Base-by-base conservation (phyloP, 805 yeast species). In the Wickerhamomyces canadensis region DNA sequence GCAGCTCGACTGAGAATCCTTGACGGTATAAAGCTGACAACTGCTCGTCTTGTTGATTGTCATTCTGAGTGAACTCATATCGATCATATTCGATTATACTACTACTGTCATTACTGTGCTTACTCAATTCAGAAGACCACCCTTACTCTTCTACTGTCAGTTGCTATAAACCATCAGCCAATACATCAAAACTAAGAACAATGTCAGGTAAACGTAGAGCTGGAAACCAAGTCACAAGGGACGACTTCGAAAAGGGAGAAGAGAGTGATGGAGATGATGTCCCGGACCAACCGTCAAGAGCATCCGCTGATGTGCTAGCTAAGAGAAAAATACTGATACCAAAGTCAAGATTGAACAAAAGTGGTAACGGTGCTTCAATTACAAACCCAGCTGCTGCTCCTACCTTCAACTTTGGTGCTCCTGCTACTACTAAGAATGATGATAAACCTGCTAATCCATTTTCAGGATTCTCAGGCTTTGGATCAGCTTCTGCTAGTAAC, bases 181-280 rank as follows among this genome's bases (percentile, higher is more conserved):
- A n/a, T n/a, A n/a, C n/a, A n/a, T n/a, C n/a, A n/a, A n/a, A n/a
- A n/a, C n/a, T n/a, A n/a, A n/a, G n/a, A n/a, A 24, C 10, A 23
- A 78, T 77, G 84, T 70, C 80, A 19, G 64, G 62, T 3, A 86
- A 86, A 58, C 72, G 96, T 61, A 62, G 70, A 38, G 87, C 88
- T 16, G 73, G 67, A 35, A 59, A 66, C 16, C 95, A 86, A 58
- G 64, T 85, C 34, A 72, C 78, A 14, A 71, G 72, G 45, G 86
- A 79, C 38, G 63, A 59, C 21, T 52, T 53, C 4, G 54, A 49
- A 21, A 55, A 51, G 11, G 24, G 18, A 11, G 47, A 48, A 25
- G 60, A 55, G 4, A 56, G 55, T 6, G 64, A 61, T 26, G 64
- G 67, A 27, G 74, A 65, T 5, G 67, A 61, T 8, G 66, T 41